Conservation (phyloP, 2,329 filamentous ascomycete genomes). For the Calonectria crousiana region DNA sequence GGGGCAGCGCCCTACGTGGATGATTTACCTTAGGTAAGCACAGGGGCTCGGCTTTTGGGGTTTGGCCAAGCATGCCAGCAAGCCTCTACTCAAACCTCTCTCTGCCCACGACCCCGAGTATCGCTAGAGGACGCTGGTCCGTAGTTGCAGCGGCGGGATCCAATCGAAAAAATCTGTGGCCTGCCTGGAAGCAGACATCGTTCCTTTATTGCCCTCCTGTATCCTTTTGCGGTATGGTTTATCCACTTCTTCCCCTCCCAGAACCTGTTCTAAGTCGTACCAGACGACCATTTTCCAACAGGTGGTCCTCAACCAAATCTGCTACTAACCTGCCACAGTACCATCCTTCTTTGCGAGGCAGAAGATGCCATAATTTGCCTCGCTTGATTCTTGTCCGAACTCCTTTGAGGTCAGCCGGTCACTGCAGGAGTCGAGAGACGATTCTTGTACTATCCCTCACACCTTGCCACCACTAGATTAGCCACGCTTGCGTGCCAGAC, state of each 20-base stretch:
- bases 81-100: constrained; percentile 37
- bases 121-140: constrained; percentile 46
- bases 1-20: constrained; percentile 19
- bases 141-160: constrained; percentile 45
- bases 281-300: constrained; percentile 26
- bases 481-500: constrained; percentile 34
- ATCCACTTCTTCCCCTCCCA: constrained; percentile 18
- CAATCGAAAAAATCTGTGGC: constrained; percentile 44
- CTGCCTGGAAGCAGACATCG: constrained; percentile 56
- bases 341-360: constrained; percentile 38
- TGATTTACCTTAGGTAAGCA: constrained; percentile 41
- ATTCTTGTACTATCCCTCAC: constrained; percentile 43
- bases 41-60: constrained; percentile 41
- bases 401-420: constrained; percentile 87
- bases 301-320: constrained; percentile 16
- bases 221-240: constrained; percentile 45
- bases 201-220: constrained; percentile 47
- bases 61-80: constrained; percentile 34
- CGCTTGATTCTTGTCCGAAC: constrained; percentile 53
- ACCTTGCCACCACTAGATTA: constrained; percentile 29
- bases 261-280: constrained; percentile 32
- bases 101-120: constrained; percentile 37
- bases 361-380: constrained; percentile 50
- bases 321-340: constrained; percentile 40
- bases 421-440: constrained; percentile 75